Conservation (phyloP, 2,329 filamentous ascomycete species). For the Coniosporium tulheliwenetii region DNA sequence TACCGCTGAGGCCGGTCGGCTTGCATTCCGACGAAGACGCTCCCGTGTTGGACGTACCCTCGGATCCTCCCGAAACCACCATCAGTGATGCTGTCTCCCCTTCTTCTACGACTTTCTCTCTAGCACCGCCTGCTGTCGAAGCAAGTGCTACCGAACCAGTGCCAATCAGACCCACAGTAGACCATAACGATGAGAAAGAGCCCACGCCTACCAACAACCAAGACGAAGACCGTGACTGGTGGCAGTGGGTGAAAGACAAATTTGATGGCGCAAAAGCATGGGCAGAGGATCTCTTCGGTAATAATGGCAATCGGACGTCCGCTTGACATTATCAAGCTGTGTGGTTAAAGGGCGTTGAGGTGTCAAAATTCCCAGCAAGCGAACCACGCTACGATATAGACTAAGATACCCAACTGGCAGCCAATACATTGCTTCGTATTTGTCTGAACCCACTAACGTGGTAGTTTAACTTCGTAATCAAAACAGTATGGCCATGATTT, state of each 20-base stretch:
- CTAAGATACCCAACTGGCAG: too few species aligned
- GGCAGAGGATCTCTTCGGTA: slow-evolving; percentile 10
- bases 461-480: too few species aligned
- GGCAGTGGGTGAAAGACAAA: slow-evolving; percentile 15
- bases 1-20: slow-evolving; percentile 51
- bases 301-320: neutral
- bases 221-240: slow-evolving; percentile 9
- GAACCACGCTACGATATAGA: too few species aligned
- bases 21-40: slow-evolving; percentile 38
- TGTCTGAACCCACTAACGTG: too few species aligned
- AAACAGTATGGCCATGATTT: too few species aligned
- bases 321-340: too few species aligned
- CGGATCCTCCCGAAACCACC: slow-evolving; percentile 29
- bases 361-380: too few species aligned
- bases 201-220: neutral
- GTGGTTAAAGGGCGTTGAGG: too few species aligned
- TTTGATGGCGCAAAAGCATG: slow-evolving; percentile 15
- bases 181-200: neutral
- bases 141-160: slow-evolving; percentile 3
- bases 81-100: slow-evolving; percentile 1
- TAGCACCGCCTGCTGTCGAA: neutral
- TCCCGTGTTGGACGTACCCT: slow-evolving; percentile 29
- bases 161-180: neutral
- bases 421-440: too few species aligned
- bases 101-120: neutral